These are phyloP conservation scores for Gossypioides kirkii DNA, from an alignment of 345 rosid species.

Conservation along the genomic window DNA sequence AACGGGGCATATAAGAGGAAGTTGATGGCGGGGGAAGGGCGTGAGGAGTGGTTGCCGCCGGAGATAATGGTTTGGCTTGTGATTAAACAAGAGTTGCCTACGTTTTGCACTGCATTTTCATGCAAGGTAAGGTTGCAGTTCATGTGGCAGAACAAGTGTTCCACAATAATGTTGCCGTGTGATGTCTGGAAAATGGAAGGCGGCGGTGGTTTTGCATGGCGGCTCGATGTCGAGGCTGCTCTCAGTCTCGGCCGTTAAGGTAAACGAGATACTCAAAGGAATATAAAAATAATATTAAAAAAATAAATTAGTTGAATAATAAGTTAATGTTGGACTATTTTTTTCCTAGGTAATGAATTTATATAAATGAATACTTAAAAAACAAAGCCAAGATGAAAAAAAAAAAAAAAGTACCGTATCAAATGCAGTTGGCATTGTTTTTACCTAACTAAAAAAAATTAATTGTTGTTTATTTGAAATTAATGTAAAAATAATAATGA, in stretches of 20 bases:
- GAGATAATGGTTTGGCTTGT: slow-evolving; percentile 39
- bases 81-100: slow-evolving; percentile 42
- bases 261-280: neutral
- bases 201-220: slow-evolving; percentile 48
- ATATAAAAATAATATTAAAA: neutral
- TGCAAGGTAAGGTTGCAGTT: slow-evolving; percentile 60
- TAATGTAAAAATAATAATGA: no score
- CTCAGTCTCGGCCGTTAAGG: slow-evolving; percentile 35
- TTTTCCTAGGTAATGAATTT: neutral
- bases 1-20: slow-evolving; percentile 59
- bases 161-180: slow-evolving; percentile 41
- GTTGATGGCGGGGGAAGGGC: slow-evolving; percentile 22
- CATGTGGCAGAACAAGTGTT: slow-evolving; percentile 43
- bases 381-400: neutral
- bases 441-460: neutral
- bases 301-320: neutral
- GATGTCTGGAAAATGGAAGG: slow-evolving; percentile 53
- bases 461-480: no score
- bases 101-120: slow-evolving; percentile 34
- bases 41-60: slow-evolving; percentile 1
- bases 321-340: neutral
- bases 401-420: neutral
- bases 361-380: neutral
- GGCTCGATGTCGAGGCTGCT: slow-evolving; percentile 51
- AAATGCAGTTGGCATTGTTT: neutral